These are phyloP conservation scores for Uncinocarpus reesii DNA, from an alignment of 2,329 filamentous ascomycete genomes.

Conservation along the genomic window DNA sequence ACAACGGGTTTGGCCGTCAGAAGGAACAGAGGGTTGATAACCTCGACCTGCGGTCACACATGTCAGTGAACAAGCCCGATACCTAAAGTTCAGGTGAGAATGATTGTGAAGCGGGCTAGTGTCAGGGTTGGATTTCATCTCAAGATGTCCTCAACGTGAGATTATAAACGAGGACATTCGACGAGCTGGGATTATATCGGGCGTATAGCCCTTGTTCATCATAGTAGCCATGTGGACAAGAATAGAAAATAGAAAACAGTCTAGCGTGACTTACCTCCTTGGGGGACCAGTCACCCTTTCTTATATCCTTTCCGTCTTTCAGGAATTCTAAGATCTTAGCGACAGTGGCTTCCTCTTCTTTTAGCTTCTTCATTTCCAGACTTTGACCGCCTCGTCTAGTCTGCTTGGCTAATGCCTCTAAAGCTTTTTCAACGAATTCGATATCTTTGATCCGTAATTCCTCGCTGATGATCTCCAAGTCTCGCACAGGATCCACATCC, in stretches of 20 bases:
- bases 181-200: conserved; percentile 99
- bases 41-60: conserved; percentile 61
- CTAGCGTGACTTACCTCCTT: conserved; percentile 65
- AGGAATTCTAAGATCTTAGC: conserved; percentile 79
- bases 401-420: conserved; percentile 86
- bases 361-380: conserved; percentile 95
- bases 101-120: conserved; percentile 14
- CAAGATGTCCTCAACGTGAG: conserved; percentile 69
- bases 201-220: conserved; percentile 98
- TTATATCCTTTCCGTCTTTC: conserved; percentile 82
- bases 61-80: conserved; percentile 20
- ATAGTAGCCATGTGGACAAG: conserved; percentile 35
- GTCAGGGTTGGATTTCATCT: conserved; percentile 74
- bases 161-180: conserved; percentile 67
- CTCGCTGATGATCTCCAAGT: conserved; percentile 93
- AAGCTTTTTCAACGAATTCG: conserved; percentile 92
- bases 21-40: conserved; percentile 93
- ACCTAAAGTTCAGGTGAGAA: conserved; percentile 14
- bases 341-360: conserved; percentile 85
- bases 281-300: conserved; percentile 76
- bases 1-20: conserved; percentile 95
- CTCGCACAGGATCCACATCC: conserved; percentile 88
- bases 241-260: conserved; percentile 21
- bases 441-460: conserved; percentile 97
- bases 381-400: conserved; percentile 88